Base-by-base conservation (phyloP, 495 filamentous ascomycete species). In the Friedmanniomyces endolithicus region DNA sequence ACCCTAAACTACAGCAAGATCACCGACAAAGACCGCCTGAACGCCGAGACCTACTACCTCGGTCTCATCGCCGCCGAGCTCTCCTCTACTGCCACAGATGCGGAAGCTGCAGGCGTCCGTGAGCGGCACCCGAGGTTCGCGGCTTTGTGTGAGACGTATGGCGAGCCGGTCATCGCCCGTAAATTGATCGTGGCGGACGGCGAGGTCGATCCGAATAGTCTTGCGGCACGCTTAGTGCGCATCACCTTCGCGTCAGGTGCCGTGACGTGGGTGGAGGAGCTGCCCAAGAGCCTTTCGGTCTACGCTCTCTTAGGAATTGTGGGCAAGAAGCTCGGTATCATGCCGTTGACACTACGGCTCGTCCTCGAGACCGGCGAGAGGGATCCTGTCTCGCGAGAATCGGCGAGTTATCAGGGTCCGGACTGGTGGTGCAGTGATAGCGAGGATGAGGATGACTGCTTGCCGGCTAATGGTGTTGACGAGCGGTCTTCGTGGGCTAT, bases 21-120 rank as follows among this genome's bases (percentile, higher is more conserved):
- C 59, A 79, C 81, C 0, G 55, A 67, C 0, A 76, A 81, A 40
- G 89, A 96, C 58, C 80, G 92, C 19, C 74, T 75, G 44, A 88
- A 97, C 61, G 88, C 86, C 12, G 92, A 98, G 52, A 82, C 89
- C 63, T 98, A 90, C 68, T 98, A 97, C 65, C 78, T 97, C 11
- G 83, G 80, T 6, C 77, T 81, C 27, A 89, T 96, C 50, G 85
- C 76, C 17, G 80, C 80, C 47, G 85, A 86, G 61, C 71, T 95
- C 19, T 80, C 84, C 16, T 73, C 73, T 11, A 76, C 74, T 0
- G 73, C 82, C 0, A 71, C 78, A 57, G 68, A 68, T 0, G 70
- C 75, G n/a, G 77, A 82, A 58, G 59, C 34, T 64, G 23, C 31
- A 2, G 63, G 65, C 1, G 74, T 86, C 9, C 70, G 84, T 7